phyloP scores from a whole-genome alignment of 768 basidiomycete genomes.

The Tricholoma flavovirens region DNA sequence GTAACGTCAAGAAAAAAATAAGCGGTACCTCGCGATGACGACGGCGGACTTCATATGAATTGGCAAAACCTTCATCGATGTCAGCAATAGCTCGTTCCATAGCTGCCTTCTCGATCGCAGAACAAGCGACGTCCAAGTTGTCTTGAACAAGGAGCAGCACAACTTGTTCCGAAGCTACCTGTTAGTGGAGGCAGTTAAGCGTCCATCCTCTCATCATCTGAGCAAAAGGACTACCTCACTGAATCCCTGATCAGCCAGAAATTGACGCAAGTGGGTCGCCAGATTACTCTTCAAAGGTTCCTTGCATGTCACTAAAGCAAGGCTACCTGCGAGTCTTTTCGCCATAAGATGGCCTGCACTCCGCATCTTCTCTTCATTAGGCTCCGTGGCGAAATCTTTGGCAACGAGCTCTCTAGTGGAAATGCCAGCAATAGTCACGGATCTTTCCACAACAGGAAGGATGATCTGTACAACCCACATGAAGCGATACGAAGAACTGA shows the following conservation, averaged over 20 bases:
- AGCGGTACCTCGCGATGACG: slow-evolving; percentile 76
- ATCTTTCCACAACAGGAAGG: slow-evolving; percentile 94
- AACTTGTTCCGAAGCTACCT: slow-evolving; percentile 73
- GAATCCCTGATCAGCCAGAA: slow-evolving; percentile 83
- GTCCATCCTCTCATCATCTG: neutral
- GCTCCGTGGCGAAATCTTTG: slow-evolving; percentile 94
- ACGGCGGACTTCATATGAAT: slow-evolving; percentile 78
- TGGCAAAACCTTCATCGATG: slow-evolving; percentile 82
- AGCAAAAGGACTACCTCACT: slow-evolving; percentile 46
- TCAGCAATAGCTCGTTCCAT: slow-evolving; percentile 94
- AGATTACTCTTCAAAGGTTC: slow-evolving; percentile 93
- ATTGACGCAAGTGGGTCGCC: slow-evolving; percentile 79
- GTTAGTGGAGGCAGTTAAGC: neutral
- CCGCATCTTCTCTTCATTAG: slow-evolving; percentile 84
- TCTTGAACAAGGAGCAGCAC: slow-evolving; percentile 78
- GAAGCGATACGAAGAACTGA: slow-evolving; percentile 4
- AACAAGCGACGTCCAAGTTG: slow-evolving; percentile 90
- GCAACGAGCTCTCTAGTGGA: slow-evolving; percentile 92
- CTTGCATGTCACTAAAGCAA: slow-evolving; percentile 97
- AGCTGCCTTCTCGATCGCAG: slow-evolving; percentile 93
- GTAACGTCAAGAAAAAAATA: neutral
- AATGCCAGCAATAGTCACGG: slow-evolving; percentile 97
- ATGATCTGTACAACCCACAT: slow-evolving; percentile 58
- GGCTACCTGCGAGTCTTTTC: slow-evolving; percentile 91
- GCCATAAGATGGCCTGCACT: slow-evolving; percentile 95